Base-by-base conservation (phyloP, 2,329 filamentous ascomycete species). In the Pseudocercospora crystallina region DNA sequence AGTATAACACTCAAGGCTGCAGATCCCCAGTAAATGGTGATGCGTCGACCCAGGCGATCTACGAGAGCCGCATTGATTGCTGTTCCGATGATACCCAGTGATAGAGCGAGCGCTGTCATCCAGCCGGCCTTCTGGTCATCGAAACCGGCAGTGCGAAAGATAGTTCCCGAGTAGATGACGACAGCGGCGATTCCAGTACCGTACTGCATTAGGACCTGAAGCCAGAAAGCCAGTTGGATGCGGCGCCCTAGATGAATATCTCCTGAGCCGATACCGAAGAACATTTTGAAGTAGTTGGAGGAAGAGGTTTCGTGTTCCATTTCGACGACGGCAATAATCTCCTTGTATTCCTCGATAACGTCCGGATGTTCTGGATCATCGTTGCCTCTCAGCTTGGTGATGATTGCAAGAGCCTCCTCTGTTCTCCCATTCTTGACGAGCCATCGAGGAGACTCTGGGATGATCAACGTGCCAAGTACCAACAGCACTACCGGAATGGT, bases 291-390 rank as follows among this genome's bases (percentile, higher is more conserved):
- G 20, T 47, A 47, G 12, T 47, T 47, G 12, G 35, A 37, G 35
- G 35, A 37, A 37, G 35, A 37, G 35, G n/a, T 47, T 37, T 31
- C 43, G 51, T 73, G 64, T 47, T 72, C 65, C 13, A 74, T 62
- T 43, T 73, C 72, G 49, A 72, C 68, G 31, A 72, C 68, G 45
- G 72, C 72, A 32, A 73, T 65, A n/a, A 76, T 67, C 54, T 73
- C 64, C 43, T 72, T 63, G 14, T 74, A 60, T 41, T 73, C 71
- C 17, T 50, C 47, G n/a, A 57, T 44, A 47, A 72, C 61, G 17
- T 47, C 61, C 34, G 70, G 65, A 43, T 73, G 68, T 20, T 67
- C 59, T 17, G 59, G 59, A 34, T 60, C 40, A 32, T 73, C 56
- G 48, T 64, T 71, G 26, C 63, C 63, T 41, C 63, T 56, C 43